phyloP scores from a whole-genome alignment of 805 yeast species.

The Candida awuae region DNA sequence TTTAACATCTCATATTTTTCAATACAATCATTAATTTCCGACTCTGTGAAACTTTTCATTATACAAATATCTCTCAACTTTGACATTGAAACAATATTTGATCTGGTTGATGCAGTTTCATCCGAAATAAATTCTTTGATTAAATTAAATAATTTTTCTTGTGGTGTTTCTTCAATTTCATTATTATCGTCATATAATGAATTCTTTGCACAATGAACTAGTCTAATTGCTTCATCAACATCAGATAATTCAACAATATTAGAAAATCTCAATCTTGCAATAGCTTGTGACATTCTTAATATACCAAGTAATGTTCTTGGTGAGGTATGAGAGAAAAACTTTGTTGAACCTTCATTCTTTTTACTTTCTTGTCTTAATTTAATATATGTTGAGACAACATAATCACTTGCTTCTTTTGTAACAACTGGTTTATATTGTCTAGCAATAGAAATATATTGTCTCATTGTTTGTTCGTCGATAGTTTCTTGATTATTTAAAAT shows the following conservation, averaged over 20 bases:
- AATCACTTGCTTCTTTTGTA: constrained; percentile 74
- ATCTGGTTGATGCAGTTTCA: constrained; percentile 22
- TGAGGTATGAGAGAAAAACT: constrained; percentile 84
- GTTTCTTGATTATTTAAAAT: constrained; percentile 58
- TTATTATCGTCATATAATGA: constrained; percentile 54
- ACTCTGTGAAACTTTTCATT: constrained; percentile 77
- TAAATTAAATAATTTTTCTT: constrained; percentile 63
- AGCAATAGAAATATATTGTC: constrained; percentile 85
- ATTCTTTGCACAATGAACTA: constrained; percentile 78
- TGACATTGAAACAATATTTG: constrained; percentile 33
- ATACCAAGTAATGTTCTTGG: constrained; percentile 92
- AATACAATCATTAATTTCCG: constrained; percentile 69
- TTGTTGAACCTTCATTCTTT: constrained; percentile 62
- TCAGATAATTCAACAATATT: constrained; percentile 64
- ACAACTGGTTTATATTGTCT: constrained; percentile 79
- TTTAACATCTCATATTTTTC: constrained; percentile 63
- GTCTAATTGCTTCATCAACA: constrained; percentile 91
- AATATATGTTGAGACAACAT: constrained; percentile 78
- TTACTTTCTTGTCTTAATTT: constrained; percentile 90
- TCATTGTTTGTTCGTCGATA: constrained; percentile 65
- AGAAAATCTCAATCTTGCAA: constrained; percentile 82
- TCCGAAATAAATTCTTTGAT: constrained; percentile 39
- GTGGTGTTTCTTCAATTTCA: constrained; percentile 53
- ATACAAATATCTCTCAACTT: constrained; percentile 56
- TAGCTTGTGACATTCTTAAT: constrained; percentile 87